Evolutionary conservation across 1,139 yeast genomes (phyloP).

Genomic region (Wickerhamiella pararugosa): DNA sequence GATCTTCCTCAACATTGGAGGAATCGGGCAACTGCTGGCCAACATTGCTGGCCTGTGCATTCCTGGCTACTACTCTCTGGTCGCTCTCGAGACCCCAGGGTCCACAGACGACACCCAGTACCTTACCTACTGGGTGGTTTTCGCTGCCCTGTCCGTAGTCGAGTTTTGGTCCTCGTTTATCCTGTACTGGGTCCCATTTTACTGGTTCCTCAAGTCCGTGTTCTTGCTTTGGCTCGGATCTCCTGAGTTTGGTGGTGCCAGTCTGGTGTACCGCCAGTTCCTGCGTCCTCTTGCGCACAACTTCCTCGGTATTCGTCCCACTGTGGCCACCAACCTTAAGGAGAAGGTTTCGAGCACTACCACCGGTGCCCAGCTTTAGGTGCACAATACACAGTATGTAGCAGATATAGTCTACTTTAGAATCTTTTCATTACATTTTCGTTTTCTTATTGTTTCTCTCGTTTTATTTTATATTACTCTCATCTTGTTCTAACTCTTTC

Average conservation of each 20-base stretch:
- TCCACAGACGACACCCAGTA: conserved; percentile 70
- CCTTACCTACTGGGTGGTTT: conserved; percentile 93
- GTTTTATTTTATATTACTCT: neutral
- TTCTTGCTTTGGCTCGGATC: conserved; percentile 78
- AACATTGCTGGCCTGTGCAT: conserved; percentile 82
- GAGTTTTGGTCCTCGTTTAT: conserved; percentile 95
- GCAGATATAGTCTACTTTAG: no score
- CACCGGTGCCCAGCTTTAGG: conserved; percentile 17
- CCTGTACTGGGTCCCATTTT: conserved; percentile 89
- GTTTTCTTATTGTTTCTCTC: no score
- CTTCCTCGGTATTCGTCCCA: conserved; percentile 25
- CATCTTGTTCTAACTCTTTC: no score
- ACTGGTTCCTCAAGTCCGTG: conserved; percentile 83
- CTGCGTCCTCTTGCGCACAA: conserved; percentile 63
- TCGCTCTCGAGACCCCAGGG: conserved; percentile 61
- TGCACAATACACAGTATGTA: no score
- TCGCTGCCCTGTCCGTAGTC: conserved; percentile 73
- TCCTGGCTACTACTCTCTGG: conserved; percentile 80
- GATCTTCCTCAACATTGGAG: conserved; percentile 81
- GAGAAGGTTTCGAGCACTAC: conserved; percentile 21
- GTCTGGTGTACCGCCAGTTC: conserved; percentile 43
- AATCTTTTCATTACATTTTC: no score
- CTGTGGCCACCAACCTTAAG: conserved; percentile 16
- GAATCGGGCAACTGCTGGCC: conserved; percentile 76
- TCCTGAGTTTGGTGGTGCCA: conserved; percentile 81